phyloP scores from a whole-genome alignment of 129 eudicot species.

The Saussurea involucrata region DNA sequence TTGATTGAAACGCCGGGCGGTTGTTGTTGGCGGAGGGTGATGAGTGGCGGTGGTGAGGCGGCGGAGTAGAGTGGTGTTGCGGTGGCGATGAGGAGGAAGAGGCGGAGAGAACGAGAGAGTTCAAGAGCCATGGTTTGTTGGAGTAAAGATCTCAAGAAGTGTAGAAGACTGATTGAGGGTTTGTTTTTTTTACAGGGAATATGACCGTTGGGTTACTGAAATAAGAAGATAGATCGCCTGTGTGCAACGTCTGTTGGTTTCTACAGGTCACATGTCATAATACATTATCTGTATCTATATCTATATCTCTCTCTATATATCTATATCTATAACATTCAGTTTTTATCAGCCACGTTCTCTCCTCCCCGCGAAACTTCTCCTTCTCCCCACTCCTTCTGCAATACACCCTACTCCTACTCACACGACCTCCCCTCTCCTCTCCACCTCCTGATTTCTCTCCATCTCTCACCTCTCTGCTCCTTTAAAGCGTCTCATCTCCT shows the following conservation, averaged over 20 bases:
- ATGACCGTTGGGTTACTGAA: conserved; percentile 29
- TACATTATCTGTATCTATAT: neutral
- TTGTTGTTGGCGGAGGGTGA: conserved; percentile 16
- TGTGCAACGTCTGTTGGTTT: neutral
- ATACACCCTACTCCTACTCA: too few species aligned
- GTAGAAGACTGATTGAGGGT: neutral
- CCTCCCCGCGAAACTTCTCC: too few species aligned
- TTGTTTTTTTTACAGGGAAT: conserved; percentile 11
- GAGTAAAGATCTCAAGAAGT: neutral
- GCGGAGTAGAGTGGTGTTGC: conserved; percentile 9
- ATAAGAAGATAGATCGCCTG: conserved; percentile 22
- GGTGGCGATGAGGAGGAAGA: conserved; percentile 21
- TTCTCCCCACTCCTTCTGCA: too few species aligned
- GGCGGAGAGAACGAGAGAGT: conserved; percentile 12
- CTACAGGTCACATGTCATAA: neutral
- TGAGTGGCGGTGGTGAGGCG: neutral
- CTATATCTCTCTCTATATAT: too few species aligned
- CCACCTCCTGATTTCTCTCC: too few species aligned
- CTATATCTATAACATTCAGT: too few species aligned
- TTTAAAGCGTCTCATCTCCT: too few species aligned
- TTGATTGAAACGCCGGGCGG: conserved; percentile 34
- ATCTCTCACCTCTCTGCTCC: too few species aligned
- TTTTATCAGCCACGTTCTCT: too few species aligned
- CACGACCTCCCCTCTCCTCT: too few species aligned
- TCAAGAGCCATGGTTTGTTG: conserved; percentile 13